Conservation (phyloP, 2,329 filamentous ascomycete genomes). For the Metarhizium sp. region DNA sequence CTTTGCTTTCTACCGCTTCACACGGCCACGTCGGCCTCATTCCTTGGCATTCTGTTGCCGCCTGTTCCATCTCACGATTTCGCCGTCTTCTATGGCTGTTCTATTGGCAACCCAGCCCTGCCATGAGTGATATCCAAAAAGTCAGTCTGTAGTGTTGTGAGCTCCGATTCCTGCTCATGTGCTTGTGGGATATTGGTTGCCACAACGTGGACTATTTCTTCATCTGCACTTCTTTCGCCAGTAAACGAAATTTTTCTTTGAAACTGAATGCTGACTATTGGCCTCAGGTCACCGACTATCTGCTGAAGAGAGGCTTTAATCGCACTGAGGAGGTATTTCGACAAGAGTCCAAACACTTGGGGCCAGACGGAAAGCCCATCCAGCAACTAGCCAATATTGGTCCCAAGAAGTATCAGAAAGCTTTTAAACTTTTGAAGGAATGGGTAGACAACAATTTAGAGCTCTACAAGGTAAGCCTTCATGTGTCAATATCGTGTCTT, state of each 20-base stretch:
- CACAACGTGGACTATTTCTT: neutral
- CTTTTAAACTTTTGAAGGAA: slow-evolving; percentile 62
- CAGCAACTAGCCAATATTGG: slow-evolving; percentile 59
- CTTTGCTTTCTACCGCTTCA: neutral
- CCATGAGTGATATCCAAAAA: neutral
- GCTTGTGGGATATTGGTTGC: neutral
- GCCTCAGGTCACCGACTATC: slow-evolving; percentile 73
- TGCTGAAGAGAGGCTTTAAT: slow-evolving; percentile 90
- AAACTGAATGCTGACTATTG: slow-evolving; percentile 7
- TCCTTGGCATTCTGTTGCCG: neutral
- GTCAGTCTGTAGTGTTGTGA: neutral
- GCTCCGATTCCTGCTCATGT: neutral
- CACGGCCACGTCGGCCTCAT: neutral
- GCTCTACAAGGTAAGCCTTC: slow-evolving; percentile 67
- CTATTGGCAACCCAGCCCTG: neutral
- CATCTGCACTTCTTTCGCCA: neutral
- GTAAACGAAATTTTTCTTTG: neutral
- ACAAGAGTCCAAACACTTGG: slow-evolving; percentile 77
- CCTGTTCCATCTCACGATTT: neutral
- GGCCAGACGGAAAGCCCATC: slow-evolving; percentile 70
- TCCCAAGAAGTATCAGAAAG: slow-evolving; percentile 67
- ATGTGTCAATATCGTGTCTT: neutral
- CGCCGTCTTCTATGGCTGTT: neutral
- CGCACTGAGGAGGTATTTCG: slow-evolving; percentile 87
- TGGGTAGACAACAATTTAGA: slow-evolving; percentile 93